A percentile compares a stretch with the other conserved stretches of the same genome.
Evolutionary conservation across 495 filamentous ascomycete species (phyloP).

Genomic region (Letharia columbiana): DNA sequence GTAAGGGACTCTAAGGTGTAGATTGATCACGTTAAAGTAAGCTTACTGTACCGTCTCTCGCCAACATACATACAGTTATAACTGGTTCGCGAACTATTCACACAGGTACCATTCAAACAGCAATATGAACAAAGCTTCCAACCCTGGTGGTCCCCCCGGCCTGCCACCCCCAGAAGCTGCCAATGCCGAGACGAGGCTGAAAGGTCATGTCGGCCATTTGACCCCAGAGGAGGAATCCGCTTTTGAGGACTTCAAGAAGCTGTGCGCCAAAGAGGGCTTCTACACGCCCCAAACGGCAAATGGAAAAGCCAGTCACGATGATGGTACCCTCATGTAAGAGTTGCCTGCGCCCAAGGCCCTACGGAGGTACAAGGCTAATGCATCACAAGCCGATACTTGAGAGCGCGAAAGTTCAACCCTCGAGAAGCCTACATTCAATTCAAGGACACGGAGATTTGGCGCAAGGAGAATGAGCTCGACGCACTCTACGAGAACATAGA

Average conservation of each 20-base stretch:
- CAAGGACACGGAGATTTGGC: constrained; percentile 81
- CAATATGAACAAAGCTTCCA: not conserved
- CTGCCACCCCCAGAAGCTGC: constrained; percentile 21
- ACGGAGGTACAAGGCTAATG: not conserved
- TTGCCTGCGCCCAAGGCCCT: not conserved
- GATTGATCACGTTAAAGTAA: no score
- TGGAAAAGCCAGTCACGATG: constrained; percentile 24
- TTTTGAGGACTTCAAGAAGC: constrained; percentile 21
- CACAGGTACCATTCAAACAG: no score
- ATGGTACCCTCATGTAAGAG: constrained; percentile 23
- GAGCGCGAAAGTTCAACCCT: constrained; percentile 25
- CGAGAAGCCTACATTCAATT: constrained; percentile 66
- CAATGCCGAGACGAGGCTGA: constrained; percentile 19
- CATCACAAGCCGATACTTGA: constrained; percentile 21
- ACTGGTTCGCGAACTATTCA: no score
- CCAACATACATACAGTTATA: not conserved
- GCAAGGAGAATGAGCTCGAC: constrained; percentile 66
- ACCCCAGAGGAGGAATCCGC: constrained; percentile 20
- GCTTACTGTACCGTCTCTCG: no score
- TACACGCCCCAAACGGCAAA: constrained; percentile 17
- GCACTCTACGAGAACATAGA: constrained; percentile 70
- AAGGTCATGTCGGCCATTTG: constrained; percentile 25
- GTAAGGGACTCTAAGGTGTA: no score
- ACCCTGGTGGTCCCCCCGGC: not conserved
- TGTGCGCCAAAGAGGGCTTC: constrained; percentile 17